Base-by-base conservation (phyloP, 306 rosid genomes). In the Trifolium pratense region DNA sequence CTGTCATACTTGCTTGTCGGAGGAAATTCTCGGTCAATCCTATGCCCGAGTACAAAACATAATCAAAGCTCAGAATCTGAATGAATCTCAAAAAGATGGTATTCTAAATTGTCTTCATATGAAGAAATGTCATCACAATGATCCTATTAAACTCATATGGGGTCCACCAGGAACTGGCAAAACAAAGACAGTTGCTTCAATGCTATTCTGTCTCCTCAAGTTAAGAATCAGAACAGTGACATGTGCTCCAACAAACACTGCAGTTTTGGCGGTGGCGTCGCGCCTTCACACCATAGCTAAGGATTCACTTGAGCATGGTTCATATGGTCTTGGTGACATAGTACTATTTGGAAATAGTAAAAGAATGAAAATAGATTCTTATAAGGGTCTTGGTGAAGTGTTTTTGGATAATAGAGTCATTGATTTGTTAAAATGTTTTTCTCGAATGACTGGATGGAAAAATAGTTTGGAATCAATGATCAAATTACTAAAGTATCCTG, bases 101-200 rank as follows among this genome's bases (percentile, higher is more conserved):
- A 60, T 90, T 56, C 26, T 71, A 45, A 84, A 81, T 31, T 87
- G 84, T 75, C 68, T 88, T 2, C 36, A 55, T 5, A 60, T 59
- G 59, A 82, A 55, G 21, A 53, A 75, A 10, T 86, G 87, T 21
- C 43, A 3, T 7, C 87, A 83, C 10, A 37, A 34, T 17, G 75
- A 75, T 48, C 49, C 68, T 18, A 37, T 87, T 21, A 79, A 86
- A 67, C 79, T 87, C 13, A 86, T 89, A 53, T 87, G 90, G 92
- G 96, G 96, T 0, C 96, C 92, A 57, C 96, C 92, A 0, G 89
- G 89, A 5, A 87, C 92, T 3, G 92, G 89, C 5, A 87, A 87
- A 79, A 90, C 96, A 11, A 87, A 84, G 77, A 90, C 89, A 0
- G 80, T 84, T 15, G 89, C 83, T 34, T 69, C 49, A 18, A 48